These are phyloP conservation scores for Geotrichum europaeum DNA, from an alignment of 1,139 yeast species.

Conservation along the genomic window DNA sequence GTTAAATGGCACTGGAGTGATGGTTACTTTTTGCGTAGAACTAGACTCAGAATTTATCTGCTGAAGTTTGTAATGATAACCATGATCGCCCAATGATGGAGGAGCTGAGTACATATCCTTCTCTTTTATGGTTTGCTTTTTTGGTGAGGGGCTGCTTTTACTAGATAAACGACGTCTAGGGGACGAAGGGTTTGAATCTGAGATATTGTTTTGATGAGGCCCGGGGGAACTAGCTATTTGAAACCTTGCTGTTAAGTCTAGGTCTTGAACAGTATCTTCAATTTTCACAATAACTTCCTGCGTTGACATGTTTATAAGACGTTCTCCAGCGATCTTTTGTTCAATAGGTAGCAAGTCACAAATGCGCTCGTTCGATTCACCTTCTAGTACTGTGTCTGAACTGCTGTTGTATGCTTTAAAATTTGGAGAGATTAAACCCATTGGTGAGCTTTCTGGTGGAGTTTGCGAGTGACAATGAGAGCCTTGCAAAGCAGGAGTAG, in stretches of 20 bases:
- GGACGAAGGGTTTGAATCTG: background rate
- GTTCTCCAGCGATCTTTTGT: conserved; percentile 13
- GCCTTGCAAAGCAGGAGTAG: background rate
- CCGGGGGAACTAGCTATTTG: background rate
- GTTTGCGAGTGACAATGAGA: background rate
- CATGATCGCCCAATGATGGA: background rate
- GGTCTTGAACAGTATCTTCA: conserved; percentile 15
- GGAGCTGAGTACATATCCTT: background rate
- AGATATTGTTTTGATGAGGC: background rate
- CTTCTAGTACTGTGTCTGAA: conserved; percentile 14
- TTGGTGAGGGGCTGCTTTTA: background rate
- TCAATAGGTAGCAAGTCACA: conserved; percentile 6
- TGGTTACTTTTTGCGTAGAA: background rate
- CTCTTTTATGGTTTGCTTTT: conserved; percentile 7
- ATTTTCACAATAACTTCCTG: background rate
- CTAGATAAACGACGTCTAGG: conserved; percentile 6
- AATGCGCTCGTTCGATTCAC: background rate
- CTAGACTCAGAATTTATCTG: background rate
- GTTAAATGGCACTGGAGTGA: background rate
- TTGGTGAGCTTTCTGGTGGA: background rate
- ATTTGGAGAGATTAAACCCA: background rate
- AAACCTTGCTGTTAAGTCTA: background rate
- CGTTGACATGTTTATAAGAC: background rate
- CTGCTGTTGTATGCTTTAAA: conserved; percentile 8
- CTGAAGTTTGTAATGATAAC: too few relatives aligned